Evolutionary conservation across 169 alveolate species (phyloP), one percentile per base, ranked within the genome.

Genomic region (Eimeria sp.): DNA sequence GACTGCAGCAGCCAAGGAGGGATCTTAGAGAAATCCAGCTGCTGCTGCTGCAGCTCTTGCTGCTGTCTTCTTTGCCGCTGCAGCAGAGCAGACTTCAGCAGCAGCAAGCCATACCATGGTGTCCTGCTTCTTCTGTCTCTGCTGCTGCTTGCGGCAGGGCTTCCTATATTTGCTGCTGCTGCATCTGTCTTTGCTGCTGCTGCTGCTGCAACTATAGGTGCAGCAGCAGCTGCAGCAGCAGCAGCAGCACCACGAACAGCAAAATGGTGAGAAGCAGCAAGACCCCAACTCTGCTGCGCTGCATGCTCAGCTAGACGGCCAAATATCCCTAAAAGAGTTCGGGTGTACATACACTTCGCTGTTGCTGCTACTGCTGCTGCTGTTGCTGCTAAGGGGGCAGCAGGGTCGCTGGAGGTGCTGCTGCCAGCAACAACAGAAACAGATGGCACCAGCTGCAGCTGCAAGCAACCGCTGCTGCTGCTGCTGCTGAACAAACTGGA

Each of bases 321-420:
- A 30, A 73, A 73, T 30, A 73, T 27, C 54, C 84, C 84, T 45
- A 73, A 47, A 30, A 73, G 84, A 6, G 84, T 73, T 73, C 84
- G 84, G 84, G 84, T 73, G 84, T 73, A 73, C 84, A 73, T 30
- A 73, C 84, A 73, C 84, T 51, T 20, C 25, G 84, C 84, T 73
- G 84, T 22, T 27, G 84, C 84, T 34, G 84, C 84, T 73, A 51
- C 84, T 73, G 84, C 25, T 2, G 54, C 49, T 45, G 27, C 25
- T 18, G 54, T 16, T 73, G 84, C 84, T 40, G 84, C 84, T 73
- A 51, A 22, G 13, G 43, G 58, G 58, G 11, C 58, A 51, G 58
- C 58, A 51, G 58, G 18, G 18, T 5, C 58, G 11, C 58, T 11
- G 58, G 18, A 7, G 58, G 18, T 7, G 18, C 58, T 51, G 58